Evolutionary conservation across 306 rosid genomes (phyloP).

Genomic region (Inga laurina): DNA sequence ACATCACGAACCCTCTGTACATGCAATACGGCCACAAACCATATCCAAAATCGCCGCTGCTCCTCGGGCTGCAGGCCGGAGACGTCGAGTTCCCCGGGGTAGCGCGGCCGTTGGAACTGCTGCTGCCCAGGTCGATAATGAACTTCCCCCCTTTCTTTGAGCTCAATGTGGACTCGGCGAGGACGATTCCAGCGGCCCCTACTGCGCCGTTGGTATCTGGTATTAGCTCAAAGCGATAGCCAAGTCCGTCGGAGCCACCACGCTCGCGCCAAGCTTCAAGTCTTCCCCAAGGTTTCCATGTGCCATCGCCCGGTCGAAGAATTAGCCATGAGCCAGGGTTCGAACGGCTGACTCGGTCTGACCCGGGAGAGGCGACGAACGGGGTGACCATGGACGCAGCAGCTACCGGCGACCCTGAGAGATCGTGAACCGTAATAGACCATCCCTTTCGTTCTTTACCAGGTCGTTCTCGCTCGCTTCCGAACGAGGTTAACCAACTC

Average conservation of each 20-base stretch:
- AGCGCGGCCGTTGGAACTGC: conserved; percentile 28
- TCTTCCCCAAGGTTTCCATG: conserved; percentile 78
- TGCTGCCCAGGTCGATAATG: conserved; percentile 48
- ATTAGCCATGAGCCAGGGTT: conserved; percentile 80
- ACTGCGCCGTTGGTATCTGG: conserved; percentile 62
- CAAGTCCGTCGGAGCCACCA: conserved; percentile 65
- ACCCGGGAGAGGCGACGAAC: conserved; percentile 70
- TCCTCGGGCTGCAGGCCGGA: conserved; percentile 70
- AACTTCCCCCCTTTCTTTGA: conserved; percentile 60
- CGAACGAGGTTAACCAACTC: conserved; percentile 67
- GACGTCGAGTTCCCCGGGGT: conserved; percentile 53
- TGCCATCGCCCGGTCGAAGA: conserved; percentile 66
- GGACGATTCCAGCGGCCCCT: conserved; percentile 62
- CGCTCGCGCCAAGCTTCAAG: conserved; percentile 86
- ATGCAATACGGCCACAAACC: conserved; percentile 77
- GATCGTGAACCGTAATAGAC: conserved; percentile 74
- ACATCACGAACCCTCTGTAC: conserved; percentile 78
- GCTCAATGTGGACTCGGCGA: conserved; percentile 69
- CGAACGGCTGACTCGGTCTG: conserved; percentile 73
- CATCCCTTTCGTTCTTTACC: conserved; percentile 78
- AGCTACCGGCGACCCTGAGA: conserved; percentile 78
- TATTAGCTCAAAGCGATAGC: conserved; percentile 62
- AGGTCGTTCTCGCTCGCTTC: conserved; percentile 73
- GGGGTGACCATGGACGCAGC: conserved; percentile 78
- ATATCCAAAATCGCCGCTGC: conserved; percentile 78